Base-by-base conservation (phyloP, 495 filamentous ascomycete genomes). In the Extremus antarcticus region DNA sequence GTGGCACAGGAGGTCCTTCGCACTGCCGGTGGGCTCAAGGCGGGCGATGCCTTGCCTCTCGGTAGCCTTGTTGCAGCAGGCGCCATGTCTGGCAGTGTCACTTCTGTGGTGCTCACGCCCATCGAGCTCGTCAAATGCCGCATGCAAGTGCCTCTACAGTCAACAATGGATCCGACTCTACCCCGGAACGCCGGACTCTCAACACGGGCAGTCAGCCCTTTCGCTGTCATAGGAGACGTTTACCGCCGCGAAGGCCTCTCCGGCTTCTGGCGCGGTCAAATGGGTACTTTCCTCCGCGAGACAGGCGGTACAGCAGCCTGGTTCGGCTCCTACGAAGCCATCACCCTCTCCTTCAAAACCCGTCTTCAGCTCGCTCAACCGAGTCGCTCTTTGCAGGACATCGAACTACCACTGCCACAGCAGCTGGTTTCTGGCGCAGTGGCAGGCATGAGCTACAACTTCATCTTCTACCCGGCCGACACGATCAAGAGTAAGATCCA, bases 71-170 rank as follows among this genome's bases (percentile, higher is more conserved):
- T 88, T 62, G 70, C 82, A 32, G 86, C 85, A 39, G 94, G 94
- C 41, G 89, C 84, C 19, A 82, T 84, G 23, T 82, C 88, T 15
- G 94, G 94, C n/a, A 88, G 87, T 20, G 82, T 95, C 63, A 95
- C 94, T 1, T 90, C 86, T 1, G 72, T 97, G 32, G 76, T 94
- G 29, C 79, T 99, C 47, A 99, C 94, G 0, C 94, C 94, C 0
- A 88, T 99, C 52, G 94, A 99, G 68, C 78, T 99, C 46, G 84
- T 99, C 64, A 99, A 99, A 71, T 99, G 94, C 77, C 91, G 91
- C 71, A 94, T 99, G 77, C 94, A 99, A 68, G 89, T 94, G 8
- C 80, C 80, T 2, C 45, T 73, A 2, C 53, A 65, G 2, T 66
- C 71, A 15, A 53, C 67, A 8, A 49, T 62, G 10, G 35, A 25